Evolutionary conservation across 2,329 filamentous ascomycete genomes (phyloP), one percentile per base, ranked within the genome.

Genomic region (Waltergamsia citrina): DNA sequence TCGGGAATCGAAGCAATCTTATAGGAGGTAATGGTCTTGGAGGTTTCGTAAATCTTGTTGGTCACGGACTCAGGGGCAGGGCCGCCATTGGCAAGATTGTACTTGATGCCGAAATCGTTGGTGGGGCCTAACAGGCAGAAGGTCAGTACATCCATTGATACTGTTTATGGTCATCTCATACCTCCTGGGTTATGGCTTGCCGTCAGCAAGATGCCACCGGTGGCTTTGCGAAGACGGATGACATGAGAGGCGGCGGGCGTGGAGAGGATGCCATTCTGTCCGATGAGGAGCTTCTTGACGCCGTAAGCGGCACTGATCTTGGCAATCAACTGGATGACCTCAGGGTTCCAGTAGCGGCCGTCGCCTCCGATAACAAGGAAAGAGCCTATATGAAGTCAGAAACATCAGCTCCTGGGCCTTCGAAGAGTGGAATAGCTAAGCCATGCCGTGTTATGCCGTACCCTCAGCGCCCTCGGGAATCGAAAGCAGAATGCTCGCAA

Each of bases 81-180:
- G 37, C 88, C 92, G 50, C 92, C 92, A 54, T 98, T 96, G 59
- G 86, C 71, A 39, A 98, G 72, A 72, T 98, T 98, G 76, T 98
- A 98, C 70, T 98, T 98, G 79, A 98, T 98, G 49, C 92, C 92
- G 51, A 98, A 98, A 64, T 98, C 92, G 57, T 92, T 83, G 48
- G 77, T 82, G 41, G 92, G 92, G 33, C 88, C 86, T 94, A 15
- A n/a, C n/a, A n/a, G n/a, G n/a, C n/a, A n/a, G n/a, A n/a, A n/a
- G n/a, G n/a, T n/a, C 15, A 3, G 31, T 32, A 10, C 27, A 16
- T 18, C n/a, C 4, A 24, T 15, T n/a, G 14, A 28, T 28, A n/a
- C 4, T 18, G 20, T 27, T 27, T 22, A 16, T 14, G 46, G n/a
- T 17, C 17, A 10, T 25, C 15, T n/a, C 80, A 60, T 67, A 90